Evolutionary conservation across 2,329 filamentous ascomycete genomes (phyloP).

Genomic region (Thielaviopsis euricoi): DNA sequence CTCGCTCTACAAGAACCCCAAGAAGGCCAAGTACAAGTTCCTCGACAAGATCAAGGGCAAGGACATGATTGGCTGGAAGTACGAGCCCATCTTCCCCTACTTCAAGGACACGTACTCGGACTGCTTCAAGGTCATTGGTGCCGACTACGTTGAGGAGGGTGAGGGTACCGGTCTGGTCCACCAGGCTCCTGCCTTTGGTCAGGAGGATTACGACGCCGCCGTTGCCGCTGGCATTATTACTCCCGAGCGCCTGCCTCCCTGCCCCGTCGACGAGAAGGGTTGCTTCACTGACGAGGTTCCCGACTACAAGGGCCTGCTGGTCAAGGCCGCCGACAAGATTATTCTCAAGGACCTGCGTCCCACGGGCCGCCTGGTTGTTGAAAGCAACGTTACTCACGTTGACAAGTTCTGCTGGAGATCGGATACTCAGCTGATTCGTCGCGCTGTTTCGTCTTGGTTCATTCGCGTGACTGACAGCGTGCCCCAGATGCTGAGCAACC

Average conservation of each 20-base stretch:
- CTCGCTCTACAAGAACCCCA: constrained; percentile 60
- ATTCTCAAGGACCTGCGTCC: constrained; percentile 16
- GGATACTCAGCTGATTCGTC: constrained; percentile 17
- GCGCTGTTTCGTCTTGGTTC: constrained; percentile 18
- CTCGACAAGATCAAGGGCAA: constrained; percentile 50
- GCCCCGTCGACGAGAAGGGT: constrained; percentile 46
- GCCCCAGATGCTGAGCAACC: constrained; percentile 15
- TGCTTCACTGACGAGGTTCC: constrained; percentile 16
- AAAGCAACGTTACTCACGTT: constrained; percentile 15
- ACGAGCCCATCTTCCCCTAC: constrained; percentile 56
- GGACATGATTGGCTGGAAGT: constrained; percentile 55
- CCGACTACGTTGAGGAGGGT: constrained; percentile 53
- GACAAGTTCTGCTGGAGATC: constrained; percentile 17
- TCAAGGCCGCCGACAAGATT: constrained; percentile 17
- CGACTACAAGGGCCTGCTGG: constrained; percentile 16
- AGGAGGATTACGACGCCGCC: constrained; percentile 59
- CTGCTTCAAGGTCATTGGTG: constrained; percentile 49
- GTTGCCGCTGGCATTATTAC: constrained; percentile 47
- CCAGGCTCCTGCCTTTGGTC: constrained; percentile 58
- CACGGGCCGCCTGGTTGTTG: constrained; percentile 14
- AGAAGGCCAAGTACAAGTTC: constrained; percentile 60
- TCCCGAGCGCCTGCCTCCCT: constrained; percentile 46
- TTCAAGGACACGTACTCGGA: constrained; percentile 57
- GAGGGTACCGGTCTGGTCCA: constrained; percentile 63
- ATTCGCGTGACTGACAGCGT: constrained; percentile 15